Evolutionary conservation across 2,329 filamentous ascomycete species (phyloP).

Genomic region (Diplodia mutila): DNA sequence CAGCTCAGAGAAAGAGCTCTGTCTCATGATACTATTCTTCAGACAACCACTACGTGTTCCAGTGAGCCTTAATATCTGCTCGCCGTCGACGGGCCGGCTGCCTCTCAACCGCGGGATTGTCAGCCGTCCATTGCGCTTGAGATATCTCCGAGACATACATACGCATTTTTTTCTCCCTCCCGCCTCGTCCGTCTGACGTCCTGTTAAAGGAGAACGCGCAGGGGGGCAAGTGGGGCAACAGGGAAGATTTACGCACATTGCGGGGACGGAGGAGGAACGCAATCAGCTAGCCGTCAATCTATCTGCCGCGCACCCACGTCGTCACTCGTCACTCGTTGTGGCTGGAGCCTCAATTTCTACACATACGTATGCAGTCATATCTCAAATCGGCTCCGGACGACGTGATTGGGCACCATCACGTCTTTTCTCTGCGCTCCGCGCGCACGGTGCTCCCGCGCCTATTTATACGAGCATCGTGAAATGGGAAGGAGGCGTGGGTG

Average conservation of each 20-base stretch:
- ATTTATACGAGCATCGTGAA: background rate
- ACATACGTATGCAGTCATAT: background rate
- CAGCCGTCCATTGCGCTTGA: background rate
- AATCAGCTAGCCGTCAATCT: background rate
- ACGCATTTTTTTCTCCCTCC: background rate
- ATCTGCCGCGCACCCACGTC: background rate
- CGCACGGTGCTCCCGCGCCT: background rate
- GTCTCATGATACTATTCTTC: background rate
- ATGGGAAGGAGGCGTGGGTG: background rate
- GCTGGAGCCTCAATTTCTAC: background rate
- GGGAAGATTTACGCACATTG: background rate
- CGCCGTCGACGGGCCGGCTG: background rate
- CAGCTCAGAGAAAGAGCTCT: background rate
- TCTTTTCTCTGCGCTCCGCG: background rate
- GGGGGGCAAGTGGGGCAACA: background rate
- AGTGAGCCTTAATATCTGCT: background rate
- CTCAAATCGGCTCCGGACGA: background rate
- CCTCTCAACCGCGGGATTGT: background rate
- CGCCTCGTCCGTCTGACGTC: background rate
- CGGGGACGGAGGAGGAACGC: background rate
- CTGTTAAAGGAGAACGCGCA: background rate
- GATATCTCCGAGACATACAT: background rate
- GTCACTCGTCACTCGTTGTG: background rate
- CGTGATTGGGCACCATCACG: background rate
- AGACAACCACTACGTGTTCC: background rate